phyloP scores from a whole-genome alignment of 2,329 filamentous ascomycete genomes.

The Aureobasidium vineae region DNA sequence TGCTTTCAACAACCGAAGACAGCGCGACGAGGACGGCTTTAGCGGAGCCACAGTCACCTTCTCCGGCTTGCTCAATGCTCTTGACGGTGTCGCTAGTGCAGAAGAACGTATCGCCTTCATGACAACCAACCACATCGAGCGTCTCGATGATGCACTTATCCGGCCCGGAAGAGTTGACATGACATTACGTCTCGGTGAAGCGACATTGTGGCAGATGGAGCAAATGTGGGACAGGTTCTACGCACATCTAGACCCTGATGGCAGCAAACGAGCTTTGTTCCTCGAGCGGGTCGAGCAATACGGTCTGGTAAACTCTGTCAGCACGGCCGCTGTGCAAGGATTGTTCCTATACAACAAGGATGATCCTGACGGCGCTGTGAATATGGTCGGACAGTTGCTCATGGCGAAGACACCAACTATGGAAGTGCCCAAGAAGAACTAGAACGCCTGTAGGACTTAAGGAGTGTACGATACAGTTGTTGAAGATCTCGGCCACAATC shows the following conservation, averaged over 20 bases:
- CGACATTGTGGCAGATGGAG: constrained; percentile 77
- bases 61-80: constrained; percentile 70
- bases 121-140: constrained; percentile 91
- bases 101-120: constrained; percentile 93
- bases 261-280: constrained; percentile 65
- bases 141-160: constrained; percentile 83
- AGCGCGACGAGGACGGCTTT: constrained; percentile 78
- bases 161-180: constrained; percentile 91
- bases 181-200: constrained; percentile 85
- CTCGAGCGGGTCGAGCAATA: constrained; percentile 66
- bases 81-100: constrained; percentile 87
- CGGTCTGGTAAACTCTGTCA: constrained; percentile 69
- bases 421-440: constrained; percentile 20
- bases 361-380: constrained; percentile 80
- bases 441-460: not conserved
- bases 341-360: constrained; percentile 95
- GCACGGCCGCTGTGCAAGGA: constrained; percentile 89
- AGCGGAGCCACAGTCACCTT: constrained; percentile 88
- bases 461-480: not conserved
- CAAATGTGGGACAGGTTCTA: constrained; percentile 97
- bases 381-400: constrained; percentile 37
- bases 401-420: constrained; percentile 25
- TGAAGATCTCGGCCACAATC: not conserved
- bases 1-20: constrained; percentile 78
- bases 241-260: constrained; percentile 69